Evolutionary conservation across 2,329 filamentous ascomycete genomes (phyloP).

Genomic region (Phyllosticta citribraziliensis): DNA sequence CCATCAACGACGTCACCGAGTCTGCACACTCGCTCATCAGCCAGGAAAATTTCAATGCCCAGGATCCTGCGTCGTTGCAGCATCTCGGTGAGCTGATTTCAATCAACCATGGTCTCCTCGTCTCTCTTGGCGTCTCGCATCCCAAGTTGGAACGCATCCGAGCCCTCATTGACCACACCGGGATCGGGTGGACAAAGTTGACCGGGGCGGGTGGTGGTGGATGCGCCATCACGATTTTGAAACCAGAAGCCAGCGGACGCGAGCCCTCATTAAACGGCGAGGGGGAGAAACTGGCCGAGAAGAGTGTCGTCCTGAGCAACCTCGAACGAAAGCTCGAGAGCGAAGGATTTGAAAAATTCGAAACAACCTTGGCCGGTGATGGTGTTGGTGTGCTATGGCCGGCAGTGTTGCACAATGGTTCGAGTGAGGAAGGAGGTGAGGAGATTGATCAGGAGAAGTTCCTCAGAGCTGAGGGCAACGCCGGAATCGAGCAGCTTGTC

Average conservation of each 20-base stretch:
- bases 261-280: slow-evolving; percentile 20
- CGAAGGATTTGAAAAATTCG: slow-evolving; percentile 69
- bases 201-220: slow-evolving; percentile 93
- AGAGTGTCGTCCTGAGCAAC: slow-evolving; percentile 39
- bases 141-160: slow-evolving; percentile 85
- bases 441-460: slow-evolving; percentile 90
- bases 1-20: slow-evolving; percentile 66
- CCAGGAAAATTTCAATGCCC: slow-evolving; percentile 57
- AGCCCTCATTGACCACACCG: slow-evolving; percentile 72
- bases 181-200: slow-evolving; percentile 93
- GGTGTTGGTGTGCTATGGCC: slow-evolving; percentile 93
- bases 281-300: slow-evolving; percentile 33
- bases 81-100: slow-evolving; percentile 79
- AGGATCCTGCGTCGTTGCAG: slow-evolving; percentile 53
- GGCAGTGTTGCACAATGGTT: slow-evolving; percentile 76
- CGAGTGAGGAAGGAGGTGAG: slow-evolving; percentile 72
- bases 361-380: slow-evolving; percentile 84
- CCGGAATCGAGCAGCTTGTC: slow-evolving; percentile 79
- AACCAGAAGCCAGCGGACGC: slow-evolving; percentile 41
- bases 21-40: slow-evolving; percentile 47
- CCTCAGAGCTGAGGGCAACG: slow-evolving; percentile 69
- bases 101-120: slow-evolving; percentile 86
- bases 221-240: slow-evolving; percentile 85
- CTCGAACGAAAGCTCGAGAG: slow-evolving; percentile 51
- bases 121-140: slow-evolving; percentile 89